Percentiles rank a stretch among this genome's conserved stretches.
phyloP scores from a whole-genome alignment of 2,329 filamentous ascomycete species.

The Ophiobolus disseminans region DNA sequence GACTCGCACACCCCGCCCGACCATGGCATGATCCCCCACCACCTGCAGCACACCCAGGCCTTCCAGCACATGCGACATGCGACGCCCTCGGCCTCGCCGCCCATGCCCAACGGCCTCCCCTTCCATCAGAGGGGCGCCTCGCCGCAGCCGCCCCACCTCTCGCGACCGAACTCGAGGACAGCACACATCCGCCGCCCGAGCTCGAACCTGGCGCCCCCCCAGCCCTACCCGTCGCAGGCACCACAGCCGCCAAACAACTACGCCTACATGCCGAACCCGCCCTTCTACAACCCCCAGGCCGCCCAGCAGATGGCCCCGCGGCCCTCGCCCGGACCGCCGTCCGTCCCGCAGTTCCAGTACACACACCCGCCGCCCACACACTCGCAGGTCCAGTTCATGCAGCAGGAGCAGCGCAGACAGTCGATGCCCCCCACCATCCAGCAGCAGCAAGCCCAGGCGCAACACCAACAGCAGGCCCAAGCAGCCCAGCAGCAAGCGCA shows the following conservation, averaged over 20 bases:
- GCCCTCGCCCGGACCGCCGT: slow-evolving; percentile 44
- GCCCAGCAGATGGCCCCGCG: slow-evolving; percentile 57
- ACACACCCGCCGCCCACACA: slow-evolving; percentile 53
- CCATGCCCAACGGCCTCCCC: slow-evolving; percentile 74
- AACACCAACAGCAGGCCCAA: slow-evolving; percentile 54
- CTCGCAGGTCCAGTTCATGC: slow-evolving; percentile 68
- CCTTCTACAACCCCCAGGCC: slow-evolving; percentile 78
- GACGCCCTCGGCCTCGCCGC: slow-evolving; percentile 86
- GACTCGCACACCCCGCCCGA: slow-evolving; percentile 70
- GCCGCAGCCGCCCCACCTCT: slow-evolving; percentile 75
- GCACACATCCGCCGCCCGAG: slow-evolving; percentile 76
- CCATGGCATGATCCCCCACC: slow-evolving; percentile 61
- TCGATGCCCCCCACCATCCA: slow-evolving; percentile 75
- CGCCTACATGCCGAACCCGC: slow-evolving; percentile 83
- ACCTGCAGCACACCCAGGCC: slow-evolving; percentile 61
- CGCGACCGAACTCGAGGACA: slow-evolving; percentile 79
- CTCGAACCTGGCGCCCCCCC: slow-evolving; percentile 73
- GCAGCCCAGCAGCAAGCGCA: slow-evolving; percentile 56
- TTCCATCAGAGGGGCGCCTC: slow-evolving; percentile 79
- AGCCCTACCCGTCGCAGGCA: slow-evolving; percentile 66
- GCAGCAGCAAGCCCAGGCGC: slow-evolving; percentile 61
- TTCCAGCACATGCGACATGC: slow-evolving; percentile 83
- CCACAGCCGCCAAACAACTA: slow-evolving; percentile 72
- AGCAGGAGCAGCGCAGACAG: slow-evolving; percentile 77
- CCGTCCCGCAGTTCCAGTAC: slow-evolving; percentile 54